Percentiles rank a stretch among this genome's conserved stretches.
These are phyloP conservation scores for Cytidiella melzeri DNA, from an alignment of 768 basidiomycete genomes.

Conservation along the genomic window DNA sequence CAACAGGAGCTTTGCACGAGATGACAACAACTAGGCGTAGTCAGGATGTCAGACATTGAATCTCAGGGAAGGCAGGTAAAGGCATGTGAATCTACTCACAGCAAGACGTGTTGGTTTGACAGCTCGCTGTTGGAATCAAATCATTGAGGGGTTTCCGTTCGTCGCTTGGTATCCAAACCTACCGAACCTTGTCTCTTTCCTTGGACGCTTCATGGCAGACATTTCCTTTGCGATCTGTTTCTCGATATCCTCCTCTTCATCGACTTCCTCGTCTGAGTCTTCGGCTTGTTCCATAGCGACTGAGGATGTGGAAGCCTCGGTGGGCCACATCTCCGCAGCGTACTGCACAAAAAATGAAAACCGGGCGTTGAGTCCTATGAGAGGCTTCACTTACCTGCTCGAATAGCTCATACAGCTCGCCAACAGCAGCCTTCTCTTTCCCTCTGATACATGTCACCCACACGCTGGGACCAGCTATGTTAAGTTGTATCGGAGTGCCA, in stretches of 20 bases:
- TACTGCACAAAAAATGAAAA: conserved; percentile 38
- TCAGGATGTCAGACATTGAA: background rate
- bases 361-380: background rate
- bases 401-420: conserved; percentile 75
- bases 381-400: conserved; percentile 50
- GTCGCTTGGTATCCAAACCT: conserved; percentile 19
- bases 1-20: conserved; percentile 70
- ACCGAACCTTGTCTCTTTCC: conserved; percentile 63
- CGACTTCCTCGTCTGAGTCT: conserved; percentile 25
- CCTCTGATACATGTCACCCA: conserved; percentile 86
- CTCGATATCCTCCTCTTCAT: conserved; percentile 51
- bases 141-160: too few species aligned
- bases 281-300: conserved; percentile 7
- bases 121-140: conserved; percentile 47
- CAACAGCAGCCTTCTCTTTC: conserved; percentile 71
- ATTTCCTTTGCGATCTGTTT: conserved; percentile 68
- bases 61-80: background rate
- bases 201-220: conserved; percentile 61
- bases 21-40: conserved; percentile 61
- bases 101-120: conserved; percentile 74
- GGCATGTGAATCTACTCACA: conserved; percentile 40
- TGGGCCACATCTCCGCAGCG: conserved; percentile 67
- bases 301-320: conserved; percentile 16
- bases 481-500: conserved; percentile 56
- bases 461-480: conserved; percentile 75